phyloP scores from a whole-genome alignment of 2,329 filamentous ascomycete species.

The Colletotrichum godetiae region DNA sequence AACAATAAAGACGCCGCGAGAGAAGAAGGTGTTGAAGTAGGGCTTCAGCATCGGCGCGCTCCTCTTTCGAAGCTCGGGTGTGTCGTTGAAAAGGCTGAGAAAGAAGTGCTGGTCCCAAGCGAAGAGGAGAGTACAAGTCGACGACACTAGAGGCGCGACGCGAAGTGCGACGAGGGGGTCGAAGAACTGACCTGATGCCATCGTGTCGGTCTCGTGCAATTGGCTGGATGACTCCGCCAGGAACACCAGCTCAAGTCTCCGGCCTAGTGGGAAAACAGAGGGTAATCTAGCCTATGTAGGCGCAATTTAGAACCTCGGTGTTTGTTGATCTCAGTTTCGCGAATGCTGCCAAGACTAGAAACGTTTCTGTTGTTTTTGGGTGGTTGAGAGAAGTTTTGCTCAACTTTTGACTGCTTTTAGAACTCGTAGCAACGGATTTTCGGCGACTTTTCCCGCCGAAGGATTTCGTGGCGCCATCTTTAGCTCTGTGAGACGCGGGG shows the following conservation, averaged over 20 bases:
- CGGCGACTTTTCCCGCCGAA: not conserved
- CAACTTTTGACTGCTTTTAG: not conserved
- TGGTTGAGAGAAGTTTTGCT: not conserved
- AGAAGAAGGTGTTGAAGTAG: constrained; percentile 42
- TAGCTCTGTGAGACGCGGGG: not conserved
- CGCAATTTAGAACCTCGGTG: no score
- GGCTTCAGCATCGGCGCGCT: constrained; percentile 38
- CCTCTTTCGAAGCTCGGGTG: constrained; percentile 11
- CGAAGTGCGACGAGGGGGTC: constrained; percentile 40
- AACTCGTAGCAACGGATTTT: not conserved
- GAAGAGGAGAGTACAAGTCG: constrained; percentile 43
- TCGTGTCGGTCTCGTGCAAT: constrained; percentile 1
- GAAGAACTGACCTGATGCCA: constrained; percentile 38
- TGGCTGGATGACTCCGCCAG: not conserved
- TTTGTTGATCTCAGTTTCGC: not conserved
- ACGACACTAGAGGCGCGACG: constrained; percentile 44
- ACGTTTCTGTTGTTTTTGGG: not conserved
- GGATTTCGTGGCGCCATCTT: not conserved
- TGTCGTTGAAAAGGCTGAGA: constrained; percentile 31
- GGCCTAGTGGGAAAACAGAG: not conserved
- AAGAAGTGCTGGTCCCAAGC: constrained; percentile 40
- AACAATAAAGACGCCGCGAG: constrained; percentile 30
- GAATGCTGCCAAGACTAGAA: no score
- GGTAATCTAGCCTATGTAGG: no score
- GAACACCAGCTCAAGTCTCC: no score